These are phyloP conservation scores for Lachancea sp. DNA, from an alignment of 805 yeast genomes.

Conservation along the genomic window DNA sequence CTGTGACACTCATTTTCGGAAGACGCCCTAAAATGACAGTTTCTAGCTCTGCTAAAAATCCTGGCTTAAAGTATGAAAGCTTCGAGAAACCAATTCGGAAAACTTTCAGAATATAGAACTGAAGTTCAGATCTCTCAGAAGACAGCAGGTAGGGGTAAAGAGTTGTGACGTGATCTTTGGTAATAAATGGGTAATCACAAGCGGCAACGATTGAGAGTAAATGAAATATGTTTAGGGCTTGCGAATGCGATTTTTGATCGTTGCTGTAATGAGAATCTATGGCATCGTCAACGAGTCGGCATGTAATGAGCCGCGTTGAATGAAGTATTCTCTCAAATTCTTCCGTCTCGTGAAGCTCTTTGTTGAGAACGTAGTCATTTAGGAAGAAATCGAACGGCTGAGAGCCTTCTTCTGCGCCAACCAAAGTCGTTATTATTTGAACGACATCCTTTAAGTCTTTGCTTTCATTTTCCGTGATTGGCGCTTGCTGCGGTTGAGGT, in stretches of 20 bases:
- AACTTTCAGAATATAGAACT: conserved; percentile 47
- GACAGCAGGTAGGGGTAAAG: conserved; percentile 60
- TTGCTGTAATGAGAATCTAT: conserved; percentile 30
- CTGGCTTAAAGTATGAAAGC: conserved; percentile 41
- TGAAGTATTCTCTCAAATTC: not conserved
- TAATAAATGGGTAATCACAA: conserved; percentile 46
- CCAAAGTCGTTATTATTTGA: conserved; percentile 37
- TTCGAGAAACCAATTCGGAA: conserved; percentile 45
- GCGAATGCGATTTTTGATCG: conserved; percentile 8
- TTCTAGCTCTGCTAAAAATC: conserved; percentile 46
- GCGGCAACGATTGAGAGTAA: conserved; percentile 52
- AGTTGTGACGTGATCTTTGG: conserved; percentile 59
- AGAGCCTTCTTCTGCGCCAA: conserved; percentile 35
- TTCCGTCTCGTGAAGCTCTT: conserved; percentile 16
- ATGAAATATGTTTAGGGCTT: conserved; percentile 17
- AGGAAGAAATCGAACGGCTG: conserved; percentile 44
- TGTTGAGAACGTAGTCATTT: conserved; percentile 37
- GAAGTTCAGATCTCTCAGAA: conserved; percentile 37
- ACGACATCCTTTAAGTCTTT: conserved; percentile 15
- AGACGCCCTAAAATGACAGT: conserved; percentile 46
- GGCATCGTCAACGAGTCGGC: conserved; percentile 23
- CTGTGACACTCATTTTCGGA: conserved; percentile 54
- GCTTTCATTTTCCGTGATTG: conserved; percentile 10
- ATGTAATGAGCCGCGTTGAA: conserved; percentile 11
- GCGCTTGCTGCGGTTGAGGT: conserved; percentile 7